A percentile compares a stretch with the other conserved stretches of the same genome.
phyloP scores from a whole-genome alignment of 2,329 filamentous ascomycete genomes.

The Camillea tinctor region DNA sequence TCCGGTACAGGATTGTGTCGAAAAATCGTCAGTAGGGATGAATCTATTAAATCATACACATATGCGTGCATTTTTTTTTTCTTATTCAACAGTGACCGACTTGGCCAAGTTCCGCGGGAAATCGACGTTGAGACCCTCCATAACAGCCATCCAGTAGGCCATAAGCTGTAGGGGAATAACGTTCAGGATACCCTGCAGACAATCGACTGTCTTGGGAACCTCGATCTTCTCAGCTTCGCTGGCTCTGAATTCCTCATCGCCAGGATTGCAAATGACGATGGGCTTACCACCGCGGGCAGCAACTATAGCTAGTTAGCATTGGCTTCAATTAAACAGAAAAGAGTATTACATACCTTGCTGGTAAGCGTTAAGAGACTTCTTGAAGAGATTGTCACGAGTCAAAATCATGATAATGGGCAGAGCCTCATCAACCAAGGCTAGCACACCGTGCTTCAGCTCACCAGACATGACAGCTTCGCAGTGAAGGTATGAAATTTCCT shows the following conservation, averaged over 20 bases:
- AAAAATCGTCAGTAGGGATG: conserved; percentile 13
- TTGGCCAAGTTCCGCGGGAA: conserved; percentile 99
- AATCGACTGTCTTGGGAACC: conserved; percentile 93
- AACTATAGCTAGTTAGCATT: conserved; percentile 52
- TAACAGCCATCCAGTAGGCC: conserved; percentile 97
- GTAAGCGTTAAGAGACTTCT: conserved; percentile 99
- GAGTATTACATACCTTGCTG: conserved; percentile 71
- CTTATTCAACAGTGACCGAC: conserved; percentile 97
- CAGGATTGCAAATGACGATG: conserved; percentile 96
- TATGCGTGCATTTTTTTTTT: conserved; percentile 57
- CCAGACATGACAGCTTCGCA: conserved; percentile 99
- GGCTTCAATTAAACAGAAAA: neutral
- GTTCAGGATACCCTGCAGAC: conserved; percentile 94
- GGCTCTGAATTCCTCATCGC: conserved; percentile 83
- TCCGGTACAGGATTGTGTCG: conserved; percentile 17
- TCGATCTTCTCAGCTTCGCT: conserved; percentile 95
- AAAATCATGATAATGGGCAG: conserved; percentile 99
- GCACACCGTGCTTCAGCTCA: conserved; percentile 97
- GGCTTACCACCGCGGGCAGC: conserved; percentile 94
- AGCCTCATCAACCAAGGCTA: conserved; percentile 96
- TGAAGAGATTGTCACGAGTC: conserved; percentile 92
- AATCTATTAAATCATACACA: conserved; percentile 9
- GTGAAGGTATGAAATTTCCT: conserved; percentile 99
- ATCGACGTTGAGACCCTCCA: conserved; percentile 94
- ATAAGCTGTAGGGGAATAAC: conserved; percentile 97